Conservation (phyloP, 108 stramenopile genomes). For the Parietichytrium sp. region DNA sequence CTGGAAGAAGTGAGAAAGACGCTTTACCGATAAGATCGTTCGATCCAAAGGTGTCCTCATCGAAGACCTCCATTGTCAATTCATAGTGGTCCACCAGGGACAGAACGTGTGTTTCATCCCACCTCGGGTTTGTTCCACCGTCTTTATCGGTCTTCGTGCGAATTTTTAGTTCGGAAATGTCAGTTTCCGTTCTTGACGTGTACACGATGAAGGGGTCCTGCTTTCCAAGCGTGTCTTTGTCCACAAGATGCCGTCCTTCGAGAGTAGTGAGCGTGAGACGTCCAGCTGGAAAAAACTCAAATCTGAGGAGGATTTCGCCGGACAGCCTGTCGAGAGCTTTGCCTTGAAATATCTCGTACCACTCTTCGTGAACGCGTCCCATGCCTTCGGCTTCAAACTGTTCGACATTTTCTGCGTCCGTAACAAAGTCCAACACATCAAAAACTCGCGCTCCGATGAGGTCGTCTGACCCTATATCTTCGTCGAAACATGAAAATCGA, state of each 20-base stretch:
- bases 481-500: constrained; percentile 46
- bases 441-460: constrained; percentile 49
- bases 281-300: constrained; percentile 65
- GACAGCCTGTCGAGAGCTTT: constrained; percentile 41
- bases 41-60: constrained; percentile 56
- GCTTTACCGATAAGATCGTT: constrained; percentile 64
- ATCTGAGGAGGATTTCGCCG: constrained; percentile 51
- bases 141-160: constrained; percentile 63
- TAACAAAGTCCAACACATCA: constrained; percentile 56
- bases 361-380: constrained; percentile 7
- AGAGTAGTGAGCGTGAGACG: constrained; percentile 51
- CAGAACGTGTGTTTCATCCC: constrained; percentile 53
- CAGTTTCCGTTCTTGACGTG: constrained; percentile 52
- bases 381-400: constrained; percentile 47
- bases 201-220: constrained; percentile 61
- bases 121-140: constrained; percentile 50
- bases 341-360: not conserved
- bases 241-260: constrained; percentile 52
- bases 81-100: constrained; percentile 72
- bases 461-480: constrained; percentile 57
- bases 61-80: constrained; percentile 64
- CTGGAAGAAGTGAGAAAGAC: constrained; percentile 62
- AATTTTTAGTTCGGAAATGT: constrained; percentile 47
- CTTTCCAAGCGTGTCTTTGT: constrained; percentile 42
- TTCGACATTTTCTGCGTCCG: not conserved